A percentile compares a stretch with the other conserved stretches of the same genome.
Conservation (phyloP, 495 filamentous ascomycete species). For the Aspergillus carlsbadensis region DNA sequence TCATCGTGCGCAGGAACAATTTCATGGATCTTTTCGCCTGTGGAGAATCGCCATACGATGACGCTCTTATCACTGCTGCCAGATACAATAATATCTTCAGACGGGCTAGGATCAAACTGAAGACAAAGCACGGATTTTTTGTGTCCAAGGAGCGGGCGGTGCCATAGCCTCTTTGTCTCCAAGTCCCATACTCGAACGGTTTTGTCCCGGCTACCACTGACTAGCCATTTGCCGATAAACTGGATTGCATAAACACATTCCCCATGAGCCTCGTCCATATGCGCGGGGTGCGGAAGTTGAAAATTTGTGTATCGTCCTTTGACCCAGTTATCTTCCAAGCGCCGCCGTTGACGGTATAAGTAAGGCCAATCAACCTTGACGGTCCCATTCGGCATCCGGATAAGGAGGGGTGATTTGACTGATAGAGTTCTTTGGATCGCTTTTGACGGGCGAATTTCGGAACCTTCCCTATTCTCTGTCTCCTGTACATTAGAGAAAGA, state of each 20-base stretch:
- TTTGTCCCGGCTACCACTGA: constrained; percentile 88
- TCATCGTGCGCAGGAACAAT: constrained; percentile 77
- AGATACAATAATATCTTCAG: constrained; percentile 88
- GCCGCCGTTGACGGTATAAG: constrained; percentile 81
- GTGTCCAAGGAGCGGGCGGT: constrained; percentile 73
- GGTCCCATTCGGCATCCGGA: constrained; percentile 33
- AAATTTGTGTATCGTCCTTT: constrained; percentile 79
- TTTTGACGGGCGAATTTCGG: constrained; percentile 8
- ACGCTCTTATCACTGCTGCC: constrained; percentile 89
- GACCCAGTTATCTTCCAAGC: constrained; percentile 90
- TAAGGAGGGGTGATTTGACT: constrained; percentile 33
- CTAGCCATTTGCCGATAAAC: constrained; percentile 78
- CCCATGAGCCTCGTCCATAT: constrained; percentile 77
- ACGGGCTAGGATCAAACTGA: constrained; percentile 90
- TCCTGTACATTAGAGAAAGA: constrained; percentile 11
- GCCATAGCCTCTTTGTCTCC: constrained; percentile 70
- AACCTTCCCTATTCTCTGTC: not conserved
- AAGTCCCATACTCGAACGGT: constrained; percentile 91
- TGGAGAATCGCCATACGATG: constrained; percentile 92
- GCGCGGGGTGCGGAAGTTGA: constrained; percentile 79
- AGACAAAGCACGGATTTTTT: constrained; percentile 86
- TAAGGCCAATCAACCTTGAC: constrained; percentile 55
- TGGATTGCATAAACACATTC: constrained; percentile 97
- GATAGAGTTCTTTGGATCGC: constrained; percentile 12
- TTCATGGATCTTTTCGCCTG: constrained; percentile 72